Evolutionary conservation across 768 basidiomycete genomes (phyloP), one percentile per base, ranked within the genome.

Genomic region (Kwoniella newhampshirensis): DNA sequence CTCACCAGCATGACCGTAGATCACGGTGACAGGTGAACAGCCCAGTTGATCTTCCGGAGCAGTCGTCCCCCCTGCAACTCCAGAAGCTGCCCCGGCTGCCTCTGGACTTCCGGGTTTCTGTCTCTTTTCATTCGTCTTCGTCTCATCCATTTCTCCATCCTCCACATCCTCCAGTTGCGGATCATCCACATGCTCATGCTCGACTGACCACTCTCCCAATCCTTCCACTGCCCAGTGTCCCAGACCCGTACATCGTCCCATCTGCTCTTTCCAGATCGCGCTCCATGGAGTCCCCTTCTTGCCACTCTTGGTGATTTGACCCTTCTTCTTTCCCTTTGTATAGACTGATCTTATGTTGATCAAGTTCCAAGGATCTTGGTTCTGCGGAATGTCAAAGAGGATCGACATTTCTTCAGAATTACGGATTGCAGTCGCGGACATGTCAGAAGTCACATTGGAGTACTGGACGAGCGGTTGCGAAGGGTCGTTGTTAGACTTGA

Each of bases 1-100:
- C 68, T 65, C 55, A 73, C 67, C 68, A 11, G 75, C 72, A 68
- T 96, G 93, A 0, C 91, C 93, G 73, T 94, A 96, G 5, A 94
- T 76, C n/a, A 90, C 85, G 36, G 83, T 87, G 9, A 76, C 67
- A 20, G 71, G 75, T 11, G 68, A 61, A 57, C 64, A 68, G 13
- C 57, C 60, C 28, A 66, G 27, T 42, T 32, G 32, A 32, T 32
- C 32, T 32, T 32, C 13, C 7, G 62, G 50, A 57, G 46, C 43
- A 23, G 47, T 45, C 43, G 57, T 40, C 9, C 36, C 51, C 23
- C 43, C 52, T 17, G 28, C 20, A 5, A 26, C 39, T 11, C 32
- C 56, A 9, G 26, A 15, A 5, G 36, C 65, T 11, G 27, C 57
- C 23, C 37, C 58, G 28, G 23, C 18, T 9, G 51, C 51, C n/a